Evolutionary conservation across 2,329 filamentous ascomycete species (phyloP).

Genomic region (Plectosphaerella sp.): DNA sequence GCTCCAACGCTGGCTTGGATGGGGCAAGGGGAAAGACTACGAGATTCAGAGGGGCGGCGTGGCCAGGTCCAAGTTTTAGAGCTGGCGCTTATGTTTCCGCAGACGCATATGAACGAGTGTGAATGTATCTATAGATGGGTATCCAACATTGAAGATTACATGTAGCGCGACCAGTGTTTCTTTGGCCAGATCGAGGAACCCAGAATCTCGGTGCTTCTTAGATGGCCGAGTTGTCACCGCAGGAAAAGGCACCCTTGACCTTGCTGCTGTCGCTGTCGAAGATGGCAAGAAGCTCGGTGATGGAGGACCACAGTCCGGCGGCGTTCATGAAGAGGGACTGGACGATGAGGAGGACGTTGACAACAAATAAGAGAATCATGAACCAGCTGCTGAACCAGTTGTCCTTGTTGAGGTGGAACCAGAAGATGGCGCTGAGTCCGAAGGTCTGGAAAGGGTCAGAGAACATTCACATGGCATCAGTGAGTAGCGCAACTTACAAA

Average conservation of each 20-base stretch:
- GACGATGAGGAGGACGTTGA: slow-evolving; percentile 25
- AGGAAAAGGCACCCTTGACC: slow-evolving; percentile 25
- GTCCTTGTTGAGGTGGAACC: slow-evolving; percentile 30
- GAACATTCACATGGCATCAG: not conserved
- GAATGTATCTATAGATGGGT: not conserved
- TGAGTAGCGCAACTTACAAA: slow-evolving; percentile 10
- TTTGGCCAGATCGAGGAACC: not conserved
- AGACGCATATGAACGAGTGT: not conserved
- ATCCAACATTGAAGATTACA: too few relatives aligned
- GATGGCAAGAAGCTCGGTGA: slow-evolving; percentile 24
- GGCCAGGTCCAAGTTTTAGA: slow-evolving; percentile 32
- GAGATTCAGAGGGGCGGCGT: slow-evolving; percentile 60
- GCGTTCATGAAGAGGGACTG: slow-evolving; percentile 29
- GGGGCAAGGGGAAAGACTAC: slow-evolving; percentile 69
- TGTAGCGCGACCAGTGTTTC: too few relatives aligned
- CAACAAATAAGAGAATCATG: slow-evolving; percentile 19
- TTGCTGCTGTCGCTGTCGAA: slow-evolving; percentile 20
- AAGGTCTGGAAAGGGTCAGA: slow-evolving; percentile 17
- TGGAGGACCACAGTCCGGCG: slow-evolving; percentile 27
- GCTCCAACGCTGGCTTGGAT: slow-evolving; percentile 70
- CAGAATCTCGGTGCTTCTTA: slow-evolving; percentile 5
- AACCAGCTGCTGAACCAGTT: slow-evolving; percentile 19
- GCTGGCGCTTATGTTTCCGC: not conserved
- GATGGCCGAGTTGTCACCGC: slow-evolving; percentile 27
- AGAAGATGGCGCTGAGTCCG: slow-evolving; percentile 28